Evolutionary conservation across 768 basidiomycete genomes (phyloP).

Genomic region (Sutorius australiensis): DNA sequence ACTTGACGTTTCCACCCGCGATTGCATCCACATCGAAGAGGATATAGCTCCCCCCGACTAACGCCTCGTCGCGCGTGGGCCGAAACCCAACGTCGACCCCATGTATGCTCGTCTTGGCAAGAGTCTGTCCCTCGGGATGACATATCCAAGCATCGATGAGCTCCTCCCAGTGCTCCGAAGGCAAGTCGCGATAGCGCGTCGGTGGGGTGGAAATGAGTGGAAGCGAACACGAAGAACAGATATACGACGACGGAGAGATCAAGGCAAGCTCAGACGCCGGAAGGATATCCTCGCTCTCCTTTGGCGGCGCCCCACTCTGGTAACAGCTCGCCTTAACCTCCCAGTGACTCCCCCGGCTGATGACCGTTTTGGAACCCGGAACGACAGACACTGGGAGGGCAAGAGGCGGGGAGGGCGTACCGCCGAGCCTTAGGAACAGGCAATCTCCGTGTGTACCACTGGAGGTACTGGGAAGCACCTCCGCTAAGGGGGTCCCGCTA

Average conservation of each 20-base stretch:
- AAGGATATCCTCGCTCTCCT: constrained; percentile 43
- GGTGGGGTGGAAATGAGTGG: constrained; percentile 55
- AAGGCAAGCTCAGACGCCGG: constrained; percentile 63
- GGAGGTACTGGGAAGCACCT: constrained; percentile 51
- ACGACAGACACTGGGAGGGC: constrained; percentile 52
- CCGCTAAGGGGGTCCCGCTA: constrained; percentile 50
- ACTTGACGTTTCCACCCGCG: constrained; percentile 32
- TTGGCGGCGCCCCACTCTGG: constrained; percentile 23
- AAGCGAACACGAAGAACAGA: constrained; percentile 76
- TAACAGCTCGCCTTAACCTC: constrained; percentile 61
- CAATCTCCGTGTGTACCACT: constrained; percentile 45
- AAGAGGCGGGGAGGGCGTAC: constrained; percentile 54
- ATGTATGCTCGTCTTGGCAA: constrained; percentile 49
- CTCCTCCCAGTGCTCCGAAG: constrained; percentile 97
- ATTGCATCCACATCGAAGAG: constrained; percentile 66
- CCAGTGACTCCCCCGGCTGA: constrained; percentile 54
- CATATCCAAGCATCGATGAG: constrained; percentile 99
- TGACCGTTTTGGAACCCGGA: constrained; percentile 60
- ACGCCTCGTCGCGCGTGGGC: constrained; percentile 65
- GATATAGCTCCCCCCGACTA: constrained; percentile 90
- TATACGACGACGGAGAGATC: constrained; percentile 59
- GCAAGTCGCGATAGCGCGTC: constrained; percentile 75
- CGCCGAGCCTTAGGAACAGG: constrained; percentile 59
- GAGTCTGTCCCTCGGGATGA: constrained; percentile 75
- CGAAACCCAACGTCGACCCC: constrained; percentile 56